A percentile compares a stretch with the other conserved stretches of the same genome.
Conservation (phyloP, 1,284 basidiomycete species). For the Ganoderma meredithae region DNA sequence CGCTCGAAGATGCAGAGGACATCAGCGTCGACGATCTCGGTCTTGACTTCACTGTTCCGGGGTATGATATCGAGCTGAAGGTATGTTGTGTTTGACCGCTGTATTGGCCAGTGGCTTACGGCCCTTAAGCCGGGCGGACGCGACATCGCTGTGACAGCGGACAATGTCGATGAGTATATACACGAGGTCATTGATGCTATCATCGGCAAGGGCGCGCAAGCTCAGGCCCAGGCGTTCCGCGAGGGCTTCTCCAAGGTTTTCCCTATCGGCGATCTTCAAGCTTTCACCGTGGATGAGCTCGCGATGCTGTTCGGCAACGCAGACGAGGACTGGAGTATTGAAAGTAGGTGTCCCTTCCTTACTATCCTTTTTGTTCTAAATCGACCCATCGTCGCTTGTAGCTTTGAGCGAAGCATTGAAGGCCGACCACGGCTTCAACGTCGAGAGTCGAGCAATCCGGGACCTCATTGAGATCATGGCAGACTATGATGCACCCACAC, state of each 20-base stretch:
- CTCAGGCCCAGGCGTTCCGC: constrained; percentile 86
- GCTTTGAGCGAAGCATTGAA: constrained; percentile 93
- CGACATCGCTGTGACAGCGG: constrained; percentile 80
- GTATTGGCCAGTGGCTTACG: constrained; percentile 5
- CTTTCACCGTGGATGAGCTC: constrained; percentile 94
- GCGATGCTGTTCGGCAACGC: constrained; percentile 94
- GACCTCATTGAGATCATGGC: constrained; percentile 91
- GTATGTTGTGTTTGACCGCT: constrained; percentile 48
- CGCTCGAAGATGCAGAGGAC: constrained; percentile 52
- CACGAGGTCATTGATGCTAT: constrained; percentile 82
- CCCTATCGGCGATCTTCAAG: constrained; percentile 87
- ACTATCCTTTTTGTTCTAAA: constrained; percentile 3
- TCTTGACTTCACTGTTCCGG: constrained; percentile 96
- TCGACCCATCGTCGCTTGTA: constrained; percentile 40
- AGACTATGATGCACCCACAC: constrained; percentile 73
- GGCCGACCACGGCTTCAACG: constrained; percentile 98
- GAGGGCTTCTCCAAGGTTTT: constrained; percentile 96
- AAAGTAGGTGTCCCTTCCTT: constrained; percentile 67
- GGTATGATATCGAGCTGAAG: constrained; percentile 91
- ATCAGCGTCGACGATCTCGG: constrained; percentile 87
- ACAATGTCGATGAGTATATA: constrained; percentile 92
- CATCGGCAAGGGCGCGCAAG: constrained; percentile 76
- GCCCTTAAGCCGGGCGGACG: constrained; percentile 72
- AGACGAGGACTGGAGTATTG: constrained; percentile 92
- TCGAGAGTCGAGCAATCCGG: constrained; percentile 90